Percentiles rank a stretch among this genome's conserved stretches.
These are phyloP conservation scores for Pelargonium cotyledonis DNA, from an alignment of 441 rosid species.

Conservation along the genomic window DNA sequence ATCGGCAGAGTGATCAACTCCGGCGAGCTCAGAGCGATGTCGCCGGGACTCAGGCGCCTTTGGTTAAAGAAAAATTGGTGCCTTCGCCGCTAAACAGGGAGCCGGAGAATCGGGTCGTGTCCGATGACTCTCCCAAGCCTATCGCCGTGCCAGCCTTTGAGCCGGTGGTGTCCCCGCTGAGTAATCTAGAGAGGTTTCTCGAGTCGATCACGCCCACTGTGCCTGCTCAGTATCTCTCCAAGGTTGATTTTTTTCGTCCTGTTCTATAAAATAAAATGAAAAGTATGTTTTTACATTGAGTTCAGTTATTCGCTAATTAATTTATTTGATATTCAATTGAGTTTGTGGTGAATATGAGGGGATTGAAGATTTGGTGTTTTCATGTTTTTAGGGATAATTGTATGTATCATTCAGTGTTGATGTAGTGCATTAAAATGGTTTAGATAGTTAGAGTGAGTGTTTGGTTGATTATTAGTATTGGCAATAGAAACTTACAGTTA, in stretches of 20 bases:
- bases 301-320: no score
- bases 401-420: background rate
- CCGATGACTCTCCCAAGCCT: slow-evolving; percentile 21
- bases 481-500: background rate
- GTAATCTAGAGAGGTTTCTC: slow-evolving; percentile 56
- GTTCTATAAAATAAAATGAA: no score
- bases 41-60: slow-evolving; percentile 23
- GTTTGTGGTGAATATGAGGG: background rate
- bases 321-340: background rate
- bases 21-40: slow-evolving; percentile 44
- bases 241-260: slow-evolving; percentile 27
- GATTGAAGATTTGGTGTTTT: background rate
- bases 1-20: slow-evolving; percentile 32
- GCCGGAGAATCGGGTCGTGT: slow-evolving; percentile 24
- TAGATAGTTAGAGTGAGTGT: no score
- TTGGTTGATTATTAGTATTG: background rate
- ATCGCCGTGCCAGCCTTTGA: slow-evolving; percentile 22
- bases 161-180: slow-evolving; percentile 30
- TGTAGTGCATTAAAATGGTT: no score
- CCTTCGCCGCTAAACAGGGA: slow-evolving; percentile 16
- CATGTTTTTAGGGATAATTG: background rate
- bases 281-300: no score
- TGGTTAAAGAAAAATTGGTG: slow-evolving; percentile 15
- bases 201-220: slow-evolving; percentile 55
- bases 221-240: slow-evolving; percentile 47